Evolutionary conservation across 768 basidiomycete species (phyloP).

Genomic region (Auricularia heimuer): DNA sequence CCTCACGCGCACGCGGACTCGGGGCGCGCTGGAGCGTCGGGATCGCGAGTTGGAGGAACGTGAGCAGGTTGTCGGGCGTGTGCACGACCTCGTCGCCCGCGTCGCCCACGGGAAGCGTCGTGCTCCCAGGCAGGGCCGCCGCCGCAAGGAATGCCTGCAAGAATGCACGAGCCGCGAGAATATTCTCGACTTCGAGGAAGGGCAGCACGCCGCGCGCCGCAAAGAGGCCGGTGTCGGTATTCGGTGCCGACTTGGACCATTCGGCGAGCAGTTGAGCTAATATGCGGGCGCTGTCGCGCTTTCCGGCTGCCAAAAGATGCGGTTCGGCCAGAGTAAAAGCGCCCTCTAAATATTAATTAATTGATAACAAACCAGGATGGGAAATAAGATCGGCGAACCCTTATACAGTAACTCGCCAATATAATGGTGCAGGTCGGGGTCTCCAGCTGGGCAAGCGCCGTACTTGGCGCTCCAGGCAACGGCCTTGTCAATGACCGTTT

Average conservation of each 20-base stretch:
- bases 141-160: slow-evolving; percentile 41
- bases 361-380: background rate
- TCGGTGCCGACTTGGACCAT: slow-evolving; percentile 39
- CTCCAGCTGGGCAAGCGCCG: slow-evolving; percentile 75
- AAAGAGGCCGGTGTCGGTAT: slow-evolving; percentile 59
- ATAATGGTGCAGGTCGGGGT: slow-evolving; percentile 81
- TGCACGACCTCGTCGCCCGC: slow-evolving; percentile 53
- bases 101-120: slow-evolving; percentile 39
- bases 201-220: slow-evolving; percentile 80
- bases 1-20: slow-evolving; percentile 47
- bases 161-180: slow-evolving; percentile 91
- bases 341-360: slow-evolving; percentile 43
- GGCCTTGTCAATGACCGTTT: slow-evolving; percentile 76
- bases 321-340: slow-evolving; percentile 65
- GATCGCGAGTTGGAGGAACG: slow-evolving; percentile 86
- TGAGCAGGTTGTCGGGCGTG: slow-evolving; percentile 62
- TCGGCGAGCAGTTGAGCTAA: slow-evolving; percentile 81
- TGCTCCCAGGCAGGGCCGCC: slow-evolving; percentile 21
- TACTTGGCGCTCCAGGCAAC: slow-evolving; percentile 85
- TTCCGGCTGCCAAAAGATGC: slow-evolving; percentile 78
- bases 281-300: slow-evolving; percentile 77
- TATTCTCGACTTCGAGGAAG: slow-evolving; percentile 80
- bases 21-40: slow-evolving; percentile 67
- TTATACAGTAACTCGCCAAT: slow-evolving; percentile 81
- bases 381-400: slow-evolving; percentile 33